These are phyloP conservation scores for Cornus suecica DNA, from an alignment of 148 eudicot genomes.

Conservation along the genomic window DNA sequence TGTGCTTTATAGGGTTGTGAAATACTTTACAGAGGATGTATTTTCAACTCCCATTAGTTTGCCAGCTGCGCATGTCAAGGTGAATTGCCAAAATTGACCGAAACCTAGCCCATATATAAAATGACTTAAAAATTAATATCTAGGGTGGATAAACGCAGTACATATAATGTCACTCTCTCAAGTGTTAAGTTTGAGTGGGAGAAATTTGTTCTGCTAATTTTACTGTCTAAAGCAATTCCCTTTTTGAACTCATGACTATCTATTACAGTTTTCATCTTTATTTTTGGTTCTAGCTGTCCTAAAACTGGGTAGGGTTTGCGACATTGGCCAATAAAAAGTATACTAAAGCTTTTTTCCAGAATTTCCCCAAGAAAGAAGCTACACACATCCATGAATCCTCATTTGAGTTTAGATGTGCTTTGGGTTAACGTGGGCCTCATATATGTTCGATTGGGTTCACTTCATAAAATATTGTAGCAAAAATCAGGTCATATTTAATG, in stretches of 20 bases:
- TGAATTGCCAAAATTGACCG: background rate
- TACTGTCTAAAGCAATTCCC: background rate
- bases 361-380: background rate
- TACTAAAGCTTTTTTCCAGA: background rate
- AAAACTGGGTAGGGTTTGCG: background rate
- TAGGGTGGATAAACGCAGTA: too few species aligned
- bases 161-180: background rate
- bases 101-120: background rate
- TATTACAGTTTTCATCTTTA: background rate
- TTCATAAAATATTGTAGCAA: too few species aligned
- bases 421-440: too few species aligned
- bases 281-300: background rate
- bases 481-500: too few species aligned
- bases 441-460: too few species aligned
- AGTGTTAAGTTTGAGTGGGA: background rate
- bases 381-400: too few species aligned
- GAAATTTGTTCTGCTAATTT: background rate
- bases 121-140: too few species aligned
- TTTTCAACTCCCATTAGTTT: too few species aligned
- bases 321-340: background rate
- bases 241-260: background rate
- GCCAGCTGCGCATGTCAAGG: too few species aligned
- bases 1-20: too few species aligned
- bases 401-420: too few species aligned
- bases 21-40: too few species aligned